These are phyloP conservation scores for Phytophthora melonis DNA, from an alignment of 352 stramenopile species.

Conservation along the genomic window DNA sequence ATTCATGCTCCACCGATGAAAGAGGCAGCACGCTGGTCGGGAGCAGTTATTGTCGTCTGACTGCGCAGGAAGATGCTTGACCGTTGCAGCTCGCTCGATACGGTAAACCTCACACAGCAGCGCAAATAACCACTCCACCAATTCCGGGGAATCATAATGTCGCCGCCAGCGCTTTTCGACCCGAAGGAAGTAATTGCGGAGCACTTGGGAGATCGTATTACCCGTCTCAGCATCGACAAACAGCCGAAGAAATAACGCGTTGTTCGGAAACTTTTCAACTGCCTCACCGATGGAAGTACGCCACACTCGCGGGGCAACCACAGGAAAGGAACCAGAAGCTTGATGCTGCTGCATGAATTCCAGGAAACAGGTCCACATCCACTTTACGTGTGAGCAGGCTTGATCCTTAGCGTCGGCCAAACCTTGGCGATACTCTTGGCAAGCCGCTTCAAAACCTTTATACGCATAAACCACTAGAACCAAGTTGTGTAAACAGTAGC, in stretches of 20 bases:
- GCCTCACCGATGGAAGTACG: slow-evolving; percentile 45
- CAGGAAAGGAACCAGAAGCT: slow-evolving; percentile 35
- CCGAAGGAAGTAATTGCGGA: slow-evolving; percentile 67
- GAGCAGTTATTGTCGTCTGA: slow-evolving; percentile 1
- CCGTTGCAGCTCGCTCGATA: slow-evolving; percentile 50
- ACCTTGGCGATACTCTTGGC: slow-evolving; percentile 49
- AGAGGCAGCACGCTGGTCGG: slow-evolving; percentile 59
- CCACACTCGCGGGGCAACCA: slow-evolving; percentile 65
- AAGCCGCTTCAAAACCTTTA: slow-evolving; percentile 61
- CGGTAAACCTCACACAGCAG: slow-evolving; percentile 73
- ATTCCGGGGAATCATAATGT: slow-evolving; percentile 67
- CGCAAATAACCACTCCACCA: slow-evolving; percentile 82
- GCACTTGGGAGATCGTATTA: slow-evolving; percentile 76
- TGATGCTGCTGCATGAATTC: slow-evolving; percentile 75
- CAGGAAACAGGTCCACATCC: slow-evolving; percentile 56
- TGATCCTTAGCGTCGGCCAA: slow-evolving; percentile 23
- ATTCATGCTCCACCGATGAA: slow-evolving; percentile 76
- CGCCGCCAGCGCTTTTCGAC: slow-evolving; percentile 56
- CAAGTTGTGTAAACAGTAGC: slow-evolving; percentile 75
- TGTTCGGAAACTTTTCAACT: slow-evolving; percentile 51
- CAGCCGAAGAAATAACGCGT: slow-evolving; percentile 68
- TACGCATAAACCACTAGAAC: slow-evolving; percentile 62
- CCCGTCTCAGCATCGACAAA: slow-evolving; percentile 79
- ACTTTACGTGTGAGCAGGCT: slow-evolving; percentile 36
- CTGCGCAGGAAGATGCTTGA: slow-evolving; percentile 13